phyloP scores from a whole-genome alignment of 352 stramenopile species.

The Plasmopara viticola region DNA sequence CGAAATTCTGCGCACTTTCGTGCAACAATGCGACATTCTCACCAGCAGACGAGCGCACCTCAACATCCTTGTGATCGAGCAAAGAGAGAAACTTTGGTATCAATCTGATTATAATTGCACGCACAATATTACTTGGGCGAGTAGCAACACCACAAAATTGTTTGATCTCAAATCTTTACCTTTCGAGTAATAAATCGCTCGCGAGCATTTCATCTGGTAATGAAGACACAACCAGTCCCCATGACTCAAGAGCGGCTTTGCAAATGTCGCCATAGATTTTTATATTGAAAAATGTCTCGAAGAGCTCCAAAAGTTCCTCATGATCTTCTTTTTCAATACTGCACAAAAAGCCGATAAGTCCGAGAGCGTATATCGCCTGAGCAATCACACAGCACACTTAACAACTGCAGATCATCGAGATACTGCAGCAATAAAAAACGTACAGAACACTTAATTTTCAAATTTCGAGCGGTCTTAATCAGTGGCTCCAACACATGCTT shows the following conservation, averaged over 20 bases:
- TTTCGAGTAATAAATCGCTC: constrained; percentile 49
- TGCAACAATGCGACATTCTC: constrained; percentile 85
- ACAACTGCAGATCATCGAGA: not conserved
- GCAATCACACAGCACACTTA: not conserved
- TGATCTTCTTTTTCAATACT: constrained; percentile 74
- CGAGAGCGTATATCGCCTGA: constrained; percentile 64
- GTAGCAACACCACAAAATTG: not conserved
- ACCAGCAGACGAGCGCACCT: constrained; percentile 69
- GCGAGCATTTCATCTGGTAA: constrained; percentile 48
- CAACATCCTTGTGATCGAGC: constrained; percentile 72
- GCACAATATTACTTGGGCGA: not conserved
- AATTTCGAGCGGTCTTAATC: constrained; percentile 52
- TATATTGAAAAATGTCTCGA: constrained; percentile 64
- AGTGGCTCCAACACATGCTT: constrained; percentile 70
- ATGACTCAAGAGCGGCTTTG: constrained; percentile 57
- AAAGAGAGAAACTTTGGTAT: constrained; percentile 65
- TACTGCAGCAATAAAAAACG: constrained; percentile 5
- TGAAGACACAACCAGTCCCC: constrained; percentile 63
- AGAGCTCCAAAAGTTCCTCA: constrained; percentile 49
- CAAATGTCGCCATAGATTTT: constrained; percentile 64
- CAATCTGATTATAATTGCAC: constrained; percentile 26
- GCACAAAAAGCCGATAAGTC: constrained; percentile 69
- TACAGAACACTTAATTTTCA: constrained; percentile 63
- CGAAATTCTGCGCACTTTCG: constrained; percentile 50
- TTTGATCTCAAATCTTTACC: constrained; percentile 20